Evolutionary conservation across 495 filamentous ascomycete genomes (phyloP), one percentile per base, ranked within the genome.

Genomic region (Aspergillus avenaceus): DNA sequence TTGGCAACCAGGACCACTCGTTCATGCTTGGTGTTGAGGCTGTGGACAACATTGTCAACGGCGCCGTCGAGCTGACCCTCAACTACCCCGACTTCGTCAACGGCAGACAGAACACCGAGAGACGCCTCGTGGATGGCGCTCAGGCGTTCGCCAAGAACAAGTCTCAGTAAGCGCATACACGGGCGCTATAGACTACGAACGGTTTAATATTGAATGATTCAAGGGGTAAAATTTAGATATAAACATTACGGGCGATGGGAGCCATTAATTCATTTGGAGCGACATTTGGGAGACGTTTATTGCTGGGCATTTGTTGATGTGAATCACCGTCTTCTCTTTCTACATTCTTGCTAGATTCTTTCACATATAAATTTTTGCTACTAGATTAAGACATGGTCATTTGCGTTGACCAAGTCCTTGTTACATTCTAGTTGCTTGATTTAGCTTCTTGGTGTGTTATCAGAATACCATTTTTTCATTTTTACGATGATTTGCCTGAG

Each of bases 1-100:
- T 91, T 58, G 86, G 87, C 55, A 97, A 97, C 81, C 92, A 97
- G 77, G 91, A 97, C 68, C 93, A 98, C 78, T 90, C 85, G 29
- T 97, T 99, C 77, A 97, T 97, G 93, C 78, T 97, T 38, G 93
- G 93, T 67, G 93, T 97, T 14, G 93, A 99, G 73, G 93, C 93
- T 40, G 91, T 87, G 32, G 93, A 99, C 74, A 81, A 91, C 73
- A 93, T 99, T 66, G 84, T 96, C 63, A 92, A 87, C 71, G 93
- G 93, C 56, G 87, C 88, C 3, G 88, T 91, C 52, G 93, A 99
- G 79, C 74, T 97, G 68, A 99, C 93, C 47, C 83, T 97, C 59
- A 97, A 99, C 79, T 95, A 97, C 73, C 95, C 95, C 38, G 95
- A 99, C 73, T 97, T 97, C 67, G 92, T 99, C 75, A 99, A 99